Conservation (phyloP, 495 filamentous ascomycete species). For the Penicillium egyptiacum region DNA sequence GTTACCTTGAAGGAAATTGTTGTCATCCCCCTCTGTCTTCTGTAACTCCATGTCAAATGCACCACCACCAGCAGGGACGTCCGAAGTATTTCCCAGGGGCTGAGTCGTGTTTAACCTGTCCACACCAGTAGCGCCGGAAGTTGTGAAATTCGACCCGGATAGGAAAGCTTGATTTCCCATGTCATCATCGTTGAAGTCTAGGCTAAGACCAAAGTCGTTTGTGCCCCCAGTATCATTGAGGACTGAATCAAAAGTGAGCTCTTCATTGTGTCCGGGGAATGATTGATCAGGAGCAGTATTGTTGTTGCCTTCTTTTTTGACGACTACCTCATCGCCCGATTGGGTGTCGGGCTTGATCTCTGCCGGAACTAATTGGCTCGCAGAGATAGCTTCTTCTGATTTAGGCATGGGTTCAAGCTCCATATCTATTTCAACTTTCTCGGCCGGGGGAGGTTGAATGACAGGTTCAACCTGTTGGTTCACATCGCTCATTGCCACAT, state of each 20-base stretch:
- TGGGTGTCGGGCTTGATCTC: constrained; percentile 16
- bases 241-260: constrained; percentile 43
- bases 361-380: constrained; percentile 16
- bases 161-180: constrained; percentile 47
- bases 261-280: constrained; percentile 25
- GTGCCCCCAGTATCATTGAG: constrained; percentile 35
- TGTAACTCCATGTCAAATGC: constrained; percentile 46
- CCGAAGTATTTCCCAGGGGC: constrained; percentile 29
- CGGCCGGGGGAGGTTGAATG: constrained; percentile 11
- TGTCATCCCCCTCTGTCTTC: constrained; percentile 24
- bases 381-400: constrained; percentile 13
- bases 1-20: constrained; percentile 20
- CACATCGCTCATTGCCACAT: constrained; percentile 36
- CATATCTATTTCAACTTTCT: constrained; percentile 18
- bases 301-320: constrained; percentile 31
- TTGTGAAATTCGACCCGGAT: constrained; percentile 37
- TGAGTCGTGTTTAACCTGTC: constrained; percentile 29
- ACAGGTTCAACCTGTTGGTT: constrained; percentile 21
- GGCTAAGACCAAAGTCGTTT: constrained; percentile 47
- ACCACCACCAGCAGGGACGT: constrained; percentile 39
- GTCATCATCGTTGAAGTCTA: constrained; percentile 49
- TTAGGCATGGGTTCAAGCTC: constrained; percentile 20
- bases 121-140: constrained; percentile 14
- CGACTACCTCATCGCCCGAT: constrained; percentile 17
- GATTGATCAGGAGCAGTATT: constrained; percentile 21